These are phyloP conservation scores for Aristolochia fimbriata DNA, from an alignment of 164 flowering plant genomes.

Conservation along the genomic window DNA sequence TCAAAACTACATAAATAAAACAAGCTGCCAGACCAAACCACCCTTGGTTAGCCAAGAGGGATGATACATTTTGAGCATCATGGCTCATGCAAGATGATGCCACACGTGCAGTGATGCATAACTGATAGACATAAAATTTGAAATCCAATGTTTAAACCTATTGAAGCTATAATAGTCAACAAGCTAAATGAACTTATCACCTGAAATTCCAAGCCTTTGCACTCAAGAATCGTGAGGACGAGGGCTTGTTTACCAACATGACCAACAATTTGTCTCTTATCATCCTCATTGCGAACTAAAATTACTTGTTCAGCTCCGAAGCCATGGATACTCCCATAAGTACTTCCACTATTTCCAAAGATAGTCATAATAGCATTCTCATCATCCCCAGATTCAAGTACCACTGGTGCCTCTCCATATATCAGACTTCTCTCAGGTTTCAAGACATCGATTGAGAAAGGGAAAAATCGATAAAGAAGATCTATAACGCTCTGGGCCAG, in stretches of 20 bases:
- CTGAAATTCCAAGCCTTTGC: constrained; percentile 86
- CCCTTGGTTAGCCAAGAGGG: neutral
- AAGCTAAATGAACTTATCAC: constrained; percentile 14
- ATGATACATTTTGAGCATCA: too few species aligned
- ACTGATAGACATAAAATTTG: neutral
- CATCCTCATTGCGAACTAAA: constrained; percentile 62
- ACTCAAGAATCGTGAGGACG: constrained; percentile 64
- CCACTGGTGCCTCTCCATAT: constrained; percentile 64
- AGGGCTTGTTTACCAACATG: constrained; percentile 68
- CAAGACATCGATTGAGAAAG: constrained; percentile 41
- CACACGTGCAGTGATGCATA: too few species aligned
- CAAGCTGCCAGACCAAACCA: neutral
- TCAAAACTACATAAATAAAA: neutral
- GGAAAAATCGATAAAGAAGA: constrained; percentile 53
- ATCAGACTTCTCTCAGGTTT: constrained; percentile 56
- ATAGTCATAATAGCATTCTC: constrained; percentile 51
- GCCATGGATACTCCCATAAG: constrained; percentile 25
- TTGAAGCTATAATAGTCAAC: neutral
- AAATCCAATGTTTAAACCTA: neutral
- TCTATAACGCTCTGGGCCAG: constrained; percentile 61
- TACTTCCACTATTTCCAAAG: constrained; percentile 38
- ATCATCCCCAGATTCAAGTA: constrained; percentile 46
- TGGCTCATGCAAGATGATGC: too few species aligned
- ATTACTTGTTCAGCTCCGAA: constrained; percentile 90
- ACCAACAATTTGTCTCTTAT: constrained; percentile 26